Evolutionary conservation across 345 rosid species (phyloP), one percentile per base, ranked within the genome.

Genomic region (Eucalyptus camaldulensis): DNA sequence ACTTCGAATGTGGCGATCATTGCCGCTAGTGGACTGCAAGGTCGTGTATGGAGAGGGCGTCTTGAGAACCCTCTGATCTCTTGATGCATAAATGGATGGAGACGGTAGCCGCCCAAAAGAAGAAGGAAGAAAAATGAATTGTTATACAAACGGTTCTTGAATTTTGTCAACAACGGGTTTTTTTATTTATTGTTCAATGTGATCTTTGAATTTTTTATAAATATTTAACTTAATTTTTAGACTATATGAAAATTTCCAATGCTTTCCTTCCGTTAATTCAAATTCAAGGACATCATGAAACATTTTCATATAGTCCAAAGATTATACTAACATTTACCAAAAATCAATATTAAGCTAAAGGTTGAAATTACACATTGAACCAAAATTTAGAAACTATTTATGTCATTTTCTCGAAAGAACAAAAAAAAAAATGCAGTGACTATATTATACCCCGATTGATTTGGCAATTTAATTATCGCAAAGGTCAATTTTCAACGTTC

Each of bases 311-410:
- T 56, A 10, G 6, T 56, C 3, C 6, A 56, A 24, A 56, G 1
- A 56, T 56, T 65, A 65, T 0, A 65, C 8, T 65, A n/a, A 14
- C 1, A 65, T 65, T 1, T n/a, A 65, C 6, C 19, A n/a, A 65
- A 65, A 65, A 2, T 15, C 2, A 3, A 7, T 13, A 24, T 24
- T 56, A 24, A 1, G 62, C 1, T 56, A 56, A 56, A 4, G 9
- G 76, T 14, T 12, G 3, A 60, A 60, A 62, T 62, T 62, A 27
- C 17, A 62, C 8, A 29, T 27, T 29, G 1, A 16, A 7, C 8
- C 2, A 8, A n/a, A n/a, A 4, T n/a, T 0, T 8, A 15, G 1
- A 1, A 3, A 31, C 1, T 0, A 8, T 31, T n/a, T 67, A 17
- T 67, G 22, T 7, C 3, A n/a, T 67, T 67, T 31, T 67, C 3